phyloP scores from a whole-genome alignment of 768 basidiomycete genomes.

The Amanita muscaria region DNA sequence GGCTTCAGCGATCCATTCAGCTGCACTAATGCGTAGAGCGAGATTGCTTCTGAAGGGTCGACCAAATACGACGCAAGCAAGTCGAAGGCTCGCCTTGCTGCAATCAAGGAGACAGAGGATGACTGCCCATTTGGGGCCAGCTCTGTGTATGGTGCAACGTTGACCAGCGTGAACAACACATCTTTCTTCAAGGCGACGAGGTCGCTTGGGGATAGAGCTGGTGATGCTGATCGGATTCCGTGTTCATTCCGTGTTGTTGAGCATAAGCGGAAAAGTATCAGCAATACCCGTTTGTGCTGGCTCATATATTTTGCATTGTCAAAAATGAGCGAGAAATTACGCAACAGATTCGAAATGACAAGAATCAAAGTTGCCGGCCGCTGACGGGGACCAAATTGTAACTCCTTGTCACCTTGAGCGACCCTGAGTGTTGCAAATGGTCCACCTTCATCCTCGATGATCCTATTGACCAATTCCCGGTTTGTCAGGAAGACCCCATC shows the following conservation, averaged over 20 bases:
- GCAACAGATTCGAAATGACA: slow-evolving; percentile 68
- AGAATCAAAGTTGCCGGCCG: slow-evolving; percentile 64
- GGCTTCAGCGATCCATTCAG: slow-evolving; percentile 44
- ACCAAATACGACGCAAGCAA: slow-evolving; percentile 69
- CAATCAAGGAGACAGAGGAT: slow-evolving; percentile 34
- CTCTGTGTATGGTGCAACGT: slow-evolving; percentile 44
- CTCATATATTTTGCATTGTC: slow-evolving; percentile 68
- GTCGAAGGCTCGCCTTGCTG: slow-evolving; percentile 51
- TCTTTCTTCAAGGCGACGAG: slow-evolving; percentile 71
- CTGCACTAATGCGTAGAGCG: slow-evolving; percentile 54
- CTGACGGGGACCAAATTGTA: slow-evolving; percentile 46
- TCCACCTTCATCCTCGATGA: slow-evolving; percentile 48
- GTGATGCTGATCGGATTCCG: slow-evolving; percentile 37
- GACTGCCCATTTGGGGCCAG: slow-evolving; percentile 34
- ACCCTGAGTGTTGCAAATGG: slow-evolving; percentile 50
- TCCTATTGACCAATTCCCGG: slow-evolving; percentile 48
- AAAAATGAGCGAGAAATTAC: slow-evolving; percentile 69
- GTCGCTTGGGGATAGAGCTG: slow-evolving; percentile 61
- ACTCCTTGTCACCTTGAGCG: slow-evolving; percentile 43
- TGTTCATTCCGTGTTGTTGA: slow-evolving; percentile 30
- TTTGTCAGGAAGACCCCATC: slow-evolving; percentile 47
- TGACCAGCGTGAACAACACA: slow-evolving; percentile 57
- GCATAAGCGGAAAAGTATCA: slow-evolving; percentile 64
- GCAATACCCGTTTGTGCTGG: slow-evolving; percentile 52
- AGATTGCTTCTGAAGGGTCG: slow-evolving; percentile 56